Evolutionary conservation across 768 basidiomycete genomes (phyloP), one percentile per base, ranked within the genome.

Genomic region (Trametes villosa): DNA sequence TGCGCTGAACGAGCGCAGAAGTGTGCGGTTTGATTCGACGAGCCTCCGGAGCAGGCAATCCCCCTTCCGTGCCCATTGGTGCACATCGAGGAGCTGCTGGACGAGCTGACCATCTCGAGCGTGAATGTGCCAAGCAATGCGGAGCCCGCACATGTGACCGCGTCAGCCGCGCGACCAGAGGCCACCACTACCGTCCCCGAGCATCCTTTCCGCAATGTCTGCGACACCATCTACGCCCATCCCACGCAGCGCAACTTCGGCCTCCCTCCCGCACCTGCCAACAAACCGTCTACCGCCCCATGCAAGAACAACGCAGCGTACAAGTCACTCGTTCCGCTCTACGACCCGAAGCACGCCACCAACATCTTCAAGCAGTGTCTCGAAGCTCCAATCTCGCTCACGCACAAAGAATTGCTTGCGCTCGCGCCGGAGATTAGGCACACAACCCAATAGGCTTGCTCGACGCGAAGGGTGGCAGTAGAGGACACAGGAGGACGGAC

Each of bases 161-260:
- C 26, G 36, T 18, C 62, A 26, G n/a, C n/a, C n/a, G n/a, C n/a
- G 3, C 30, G 6, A 1, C 26, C 7, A 3, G n/a, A n/a, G n/a
- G n/a, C 17, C 13, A 56, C 63, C 13, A 62, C 62, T 2, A 54
- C 58, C 20, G 45, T 49, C 11, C 36, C 34, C 18, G 60, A 61
- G 24, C 31, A 56, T 38, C 54, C 62, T 5, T 42, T 42, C 22
- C 41, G 41, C 41, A 22, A 42, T 5, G 20, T 42, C 8, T n/a
- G 11, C 11, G 41, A 42, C 22, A n/a, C 41, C 1, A 42, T n/a
- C 9, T 42, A 42, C 22, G 41, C n/a, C 8, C 41, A 13, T 1
- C 41, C 41, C 2, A 42, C 41, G 8, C 41, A 42, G 41, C 41
- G 41, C 11, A 42, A 42, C 41, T 42, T 42, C 22, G 41, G 41